phyloP scores from a whole-genome alignment of 1,284 basidiomycete genomes.

The Acaromyces ingoldii region DNA sequence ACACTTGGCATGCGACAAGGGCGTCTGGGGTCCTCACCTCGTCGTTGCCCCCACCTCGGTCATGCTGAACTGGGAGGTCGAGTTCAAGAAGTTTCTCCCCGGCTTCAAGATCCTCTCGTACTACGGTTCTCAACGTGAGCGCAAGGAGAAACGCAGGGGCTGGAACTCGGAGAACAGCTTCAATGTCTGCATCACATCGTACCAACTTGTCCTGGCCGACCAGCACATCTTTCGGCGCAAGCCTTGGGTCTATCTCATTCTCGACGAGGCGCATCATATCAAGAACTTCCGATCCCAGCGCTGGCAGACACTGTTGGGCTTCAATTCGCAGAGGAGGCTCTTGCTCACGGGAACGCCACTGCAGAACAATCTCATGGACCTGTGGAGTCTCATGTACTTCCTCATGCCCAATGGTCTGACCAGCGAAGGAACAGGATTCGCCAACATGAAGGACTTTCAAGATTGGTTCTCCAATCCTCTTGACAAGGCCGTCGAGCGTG shows the following conservation, averaged over 20 bases:
- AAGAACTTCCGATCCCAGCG: constrained; percentile 95
- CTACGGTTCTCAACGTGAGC: constrained; percentile 82
- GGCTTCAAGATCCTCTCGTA: constrained; percentile 89
- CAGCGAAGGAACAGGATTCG: constrained; percentile 64
- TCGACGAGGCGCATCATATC: constrained; percentile 98
- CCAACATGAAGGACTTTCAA: constrained; percentile 86
- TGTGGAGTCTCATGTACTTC: constrained; percentile 93
- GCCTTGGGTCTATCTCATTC: constrained; percentile 91
- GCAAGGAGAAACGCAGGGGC: constrained; percentile 85
- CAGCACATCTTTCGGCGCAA: constrained; percentile 92
- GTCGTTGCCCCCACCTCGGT: constrained; percentile 94
- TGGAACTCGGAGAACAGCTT: constrained; percentile 91
- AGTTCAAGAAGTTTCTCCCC: constrained; percentile 95
- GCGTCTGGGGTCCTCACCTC: constrained; percentile 94
- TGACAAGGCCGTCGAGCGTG: constrained; percentile 88
- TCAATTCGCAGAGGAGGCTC: constrained; percentile 79
- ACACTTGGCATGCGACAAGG: constrained; percentile 86
- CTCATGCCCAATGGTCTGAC: constrained; percentile 73
- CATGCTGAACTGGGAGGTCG: constrained; percentile 97
- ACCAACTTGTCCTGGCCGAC: constrained; percentile 82
- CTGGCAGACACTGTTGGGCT: constrained; percentile 92
- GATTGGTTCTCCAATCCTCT: constrained; percentile 87
- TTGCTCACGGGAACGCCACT: constrained; percentile 88
- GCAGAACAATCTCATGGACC: constrained; percentile 90
- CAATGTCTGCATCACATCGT: constrained; percentile 94